phyloP scores from a whole-genome alignment of 225 moss, liverwort and hornwort genomes.

The Rhytidiadelphus loreus region DNA sequence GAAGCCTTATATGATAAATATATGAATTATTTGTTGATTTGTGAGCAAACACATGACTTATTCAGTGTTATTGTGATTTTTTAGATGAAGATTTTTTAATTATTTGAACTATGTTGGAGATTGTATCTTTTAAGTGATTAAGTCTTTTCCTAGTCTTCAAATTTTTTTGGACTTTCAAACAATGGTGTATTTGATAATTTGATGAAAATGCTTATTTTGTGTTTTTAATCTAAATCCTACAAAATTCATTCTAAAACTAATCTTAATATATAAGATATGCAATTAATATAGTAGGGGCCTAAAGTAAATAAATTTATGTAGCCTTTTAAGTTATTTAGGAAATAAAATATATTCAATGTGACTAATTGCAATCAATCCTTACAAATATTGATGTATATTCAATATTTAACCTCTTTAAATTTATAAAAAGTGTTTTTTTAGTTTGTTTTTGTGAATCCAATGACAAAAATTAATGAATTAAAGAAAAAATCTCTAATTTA shows the following conservation, averaged over 20 bases:
- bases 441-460: not conserved
- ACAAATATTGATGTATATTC: not conserved
- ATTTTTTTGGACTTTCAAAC: not conserved
- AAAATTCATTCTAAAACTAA: not conserved
- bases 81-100: too few relatives aligned
- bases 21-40: fast-evolving
- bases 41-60: too few relatives aligned
- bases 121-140: not conserved
- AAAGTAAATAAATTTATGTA: not conserved
- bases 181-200: not conserved
- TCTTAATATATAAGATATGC: not conserved
- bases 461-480: not conserved
- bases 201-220: fast-evolving
- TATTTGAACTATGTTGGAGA: not conserved
- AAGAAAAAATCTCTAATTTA: not conserved
- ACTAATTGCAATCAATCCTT: not conserved
- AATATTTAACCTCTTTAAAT: not conserved
- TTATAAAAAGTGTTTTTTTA: not conserved
- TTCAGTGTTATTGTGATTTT: too few relatives aligned
- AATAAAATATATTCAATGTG: not conserved
- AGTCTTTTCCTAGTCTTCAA: not conserved
- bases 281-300: not conserved
- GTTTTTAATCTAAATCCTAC: not conserved
- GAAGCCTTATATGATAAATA: too few relatives aligned
- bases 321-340: not conserved